phyloP scores from a whole-genome alignment of 2,329 filamentous ascomycete genomes.

The Botrytis aclada region DNA sequence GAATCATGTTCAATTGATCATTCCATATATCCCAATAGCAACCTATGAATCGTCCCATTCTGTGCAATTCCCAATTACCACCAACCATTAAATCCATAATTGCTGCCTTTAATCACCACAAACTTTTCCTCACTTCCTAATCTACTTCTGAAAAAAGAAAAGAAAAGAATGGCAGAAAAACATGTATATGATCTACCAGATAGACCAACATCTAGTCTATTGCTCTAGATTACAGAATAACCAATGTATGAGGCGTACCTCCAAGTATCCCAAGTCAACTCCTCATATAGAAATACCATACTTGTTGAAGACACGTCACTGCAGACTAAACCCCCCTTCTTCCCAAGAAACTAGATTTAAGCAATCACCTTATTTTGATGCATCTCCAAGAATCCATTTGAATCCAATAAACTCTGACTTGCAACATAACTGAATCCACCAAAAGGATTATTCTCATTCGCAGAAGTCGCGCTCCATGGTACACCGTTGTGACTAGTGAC shows the following conservation, averaged over 20 bases:
- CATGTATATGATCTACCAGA: neutral
- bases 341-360: neutral
- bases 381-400: constrained; percentile 29
- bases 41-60: neutral
- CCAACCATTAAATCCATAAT: neutral
- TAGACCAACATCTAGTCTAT: neutral
- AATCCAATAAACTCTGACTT: constrained; percentile 37
- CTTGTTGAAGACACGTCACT: neutral
- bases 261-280: neutral
- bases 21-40: neutral
- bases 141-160: neutral
- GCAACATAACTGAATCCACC: constrained; percentile 40
- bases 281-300: neutral
- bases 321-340: neutral
- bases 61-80: neutral
- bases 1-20: neutral
- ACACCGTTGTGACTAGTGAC: constrained; percentile 40
- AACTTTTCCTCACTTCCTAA: neutral
- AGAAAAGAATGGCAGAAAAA: neutral
- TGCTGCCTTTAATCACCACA: neutral
- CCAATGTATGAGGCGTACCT: neutral
- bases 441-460: constrained; percentile 35
- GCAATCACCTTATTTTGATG: constrained; percentile 20
- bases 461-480: constrained; percentile 29
- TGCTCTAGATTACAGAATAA: neutral